A percentile compares a stretch with the other conserved stretches of the same genome.
Evolutionary conservation across 1,284 basidiomycete species (phyloP).

Genomic region (Cutaneotrichosporon sp.): DNA sequence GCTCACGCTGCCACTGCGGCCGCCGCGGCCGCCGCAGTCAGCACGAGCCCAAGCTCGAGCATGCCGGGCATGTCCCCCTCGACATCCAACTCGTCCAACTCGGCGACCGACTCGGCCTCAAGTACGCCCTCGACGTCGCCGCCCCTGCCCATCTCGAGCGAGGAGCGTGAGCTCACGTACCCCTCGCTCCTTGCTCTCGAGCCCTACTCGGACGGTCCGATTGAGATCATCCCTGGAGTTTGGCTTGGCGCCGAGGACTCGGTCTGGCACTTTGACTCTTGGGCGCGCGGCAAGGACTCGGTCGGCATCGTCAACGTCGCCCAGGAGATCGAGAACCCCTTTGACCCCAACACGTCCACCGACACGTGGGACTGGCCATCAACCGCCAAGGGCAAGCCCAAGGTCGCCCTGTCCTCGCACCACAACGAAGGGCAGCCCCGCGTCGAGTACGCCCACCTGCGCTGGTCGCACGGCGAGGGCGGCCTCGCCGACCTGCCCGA

Average conservation of each 20-base stretch:
- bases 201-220: constrained; percentile 82
- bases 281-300: constrained; percentile 19
- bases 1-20: not conserved
- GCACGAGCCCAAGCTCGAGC: constrained; percentile 10
- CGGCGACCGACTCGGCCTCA: constrained; percentile 18
- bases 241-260: constrained; percentile 96
- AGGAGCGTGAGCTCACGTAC: constrained; percentile 13
- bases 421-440: constrained; percentile 60
- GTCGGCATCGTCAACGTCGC: constrained; percentile 81
- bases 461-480: constrained; percentile 91
- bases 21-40: not conserved
- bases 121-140: constrained; percentile 25
- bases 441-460: constrained; percentile 87
- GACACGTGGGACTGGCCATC: constrained; percentile 14
- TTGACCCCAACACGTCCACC: constrained; percentile 55
- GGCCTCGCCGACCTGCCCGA: constrained; percentile 67
- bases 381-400: constrained; percentile 17
- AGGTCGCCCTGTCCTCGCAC: constrained; percentile 30
- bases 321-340: constrained; percentile 83
- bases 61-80: constrained; percentile 20
- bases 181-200: constrained; percentile 16
- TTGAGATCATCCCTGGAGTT: constrained; percentile 83
- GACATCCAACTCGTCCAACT: constrained; percentile 16
- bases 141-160: constrained; percentile 8
- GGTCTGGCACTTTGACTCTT: constrained; percentile 58